Percentiles rank a stretch among this genome's conserved stretches.
phyloP scores from a whole-genome alignment of 306 rosid genomes.

The Phaseolus lunatus region DNA sequence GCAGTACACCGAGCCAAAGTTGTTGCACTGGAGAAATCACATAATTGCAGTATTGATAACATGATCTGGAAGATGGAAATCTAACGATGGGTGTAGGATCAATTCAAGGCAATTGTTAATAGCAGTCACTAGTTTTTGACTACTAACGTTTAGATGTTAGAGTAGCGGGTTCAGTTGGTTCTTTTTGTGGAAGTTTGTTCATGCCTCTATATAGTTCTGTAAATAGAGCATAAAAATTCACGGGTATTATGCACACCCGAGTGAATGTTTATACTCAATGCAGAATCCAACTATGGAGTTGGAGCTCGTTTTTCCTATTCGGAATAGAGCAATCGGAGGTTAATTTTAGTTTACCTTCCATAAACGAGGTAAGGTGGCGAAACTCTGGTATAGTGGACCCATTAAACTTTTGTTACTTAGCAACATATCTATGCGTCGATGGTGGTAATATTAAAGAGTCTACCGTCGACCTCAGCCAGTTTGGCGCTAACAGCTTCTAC shows the following conservation, averaged over 20 bases:
- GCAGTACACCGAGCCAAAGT: constrained; percentile 77
- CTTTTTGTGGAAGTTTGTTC: constrained; percentile 64
- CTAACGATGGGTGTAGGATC: constrained; percentile 53
- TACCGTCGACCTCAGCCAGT: constrained; percentile 51
- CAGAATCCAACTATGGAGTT: constrained; percentile 93
- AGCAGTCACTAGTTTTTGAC: constrained; percentile 70
- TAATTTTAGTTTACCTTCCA: constrained; percentile 79
- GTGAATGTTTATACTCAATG: constrained; percentile 85
- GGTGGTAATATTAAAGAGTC: constrained; percentile 64
- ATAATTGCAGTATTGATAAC: constrained; percentile 59
- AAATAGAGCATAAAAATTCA: constrained; percentile 92
- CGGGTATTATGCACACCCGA: constrained; percentile 62
- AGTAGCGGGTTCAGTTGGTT: constrained; percentile 63
- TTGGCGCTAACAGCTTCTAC: constrained; percentile 59
- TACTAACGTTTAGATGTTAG: constrained; percentile 71
- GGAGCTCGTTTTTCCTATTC: constrained; percentile 86
- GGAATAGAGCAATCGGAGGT: constrained; percentile 97
- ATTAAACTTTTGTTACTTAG: constrained; percentile 54
- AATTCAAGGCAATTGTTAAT: constrained; percentile 80
- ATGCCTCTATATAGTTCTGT: constrained; percentile 85
- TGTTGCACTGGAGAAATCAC: constrained; percentile 77
- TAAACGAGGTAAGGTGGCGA: constrained; percentile 62
- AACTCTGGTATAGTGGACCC: constrained; percentile 61
- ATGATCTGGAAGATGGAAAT: constrained; percentile 87
- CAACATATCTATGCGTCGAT: constrained; percentile 53